A percentile compares a stretch with the other conserved stretches of the same genome.
These are phyloP conservation scores for Berkeleyomyces rouxiae DNA, from an alignment of 2,329 filamentous ascomycete species.

Conservation along the genomic window DNA sequence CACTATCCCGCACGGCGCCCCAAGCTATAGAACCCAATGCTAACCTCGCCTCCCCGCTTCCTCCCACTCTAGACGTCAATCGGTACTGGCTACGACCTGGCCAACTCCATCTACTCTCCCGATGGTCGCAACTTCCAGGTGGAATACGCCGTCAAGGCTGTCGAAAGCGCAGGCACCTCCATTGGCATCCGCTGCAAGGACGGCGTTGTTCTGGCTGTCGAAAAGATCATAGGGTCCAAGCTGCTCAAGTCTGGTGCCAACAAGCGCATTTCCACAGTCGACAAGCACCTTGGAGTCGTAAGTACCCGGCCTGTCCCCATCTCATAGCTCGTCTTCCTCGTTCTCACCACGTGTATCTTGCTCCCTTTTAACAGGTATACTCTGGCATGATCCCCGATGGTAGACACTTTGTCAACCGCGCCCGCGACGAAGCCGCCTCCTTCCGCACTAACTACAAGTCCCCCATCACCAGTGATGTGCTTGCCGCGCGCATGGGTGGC, in stretches of 20 bases:
- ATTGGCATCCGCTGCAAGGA: constrained; percentile 96
- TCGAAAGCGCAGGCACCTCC: constrained; percentile 92
- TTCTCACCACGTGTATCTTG: not conserved
- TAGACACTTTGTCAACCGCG: constrained; percentile 83
- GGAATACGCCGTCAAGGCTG: constrained; percentile 96
- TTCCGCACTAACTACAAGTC: constrained; percentile 93
- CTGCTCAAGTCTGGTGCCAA: constrained; percentile 88
- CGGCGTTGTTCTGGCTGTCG: constrained; percentile 85
- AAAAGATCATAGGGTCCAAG: constrained; percentile 94
- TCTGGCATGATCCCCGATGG: constrained; percentile 91
- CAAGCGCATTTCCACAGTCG: constrained; percentile 90
- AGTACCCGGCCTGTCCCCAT: constrained; percentile 22
- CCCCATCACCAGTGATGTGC: constrained; percentile 73
- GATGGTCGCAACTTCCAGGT: constrained; percentile 98
- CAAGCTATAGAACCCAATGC: not conserved
- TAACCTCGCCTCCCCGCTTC: not conserved
- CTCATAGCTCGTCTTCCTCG: not conserved
- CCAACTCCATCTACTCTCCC: constrained; percentile 98
- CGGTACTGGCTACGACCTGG: constrained; percentile 97
- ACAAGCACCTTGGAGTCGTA: constrained; percentile 87
- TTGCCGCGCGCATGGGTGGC: constrained; percentile 83
- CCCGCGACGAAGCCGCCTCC: constrained; percentile 77
- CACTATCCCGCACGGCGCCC: not conserved
- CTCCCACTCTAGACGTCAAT: constrained; percentile 65
- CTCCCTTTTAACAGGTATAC: constrained; percentile 47